These are phyloP conservation scores for Microcos paniculata DNA, from an alignment of 345 rosid species.

Conservation along the genomic window DNA sequence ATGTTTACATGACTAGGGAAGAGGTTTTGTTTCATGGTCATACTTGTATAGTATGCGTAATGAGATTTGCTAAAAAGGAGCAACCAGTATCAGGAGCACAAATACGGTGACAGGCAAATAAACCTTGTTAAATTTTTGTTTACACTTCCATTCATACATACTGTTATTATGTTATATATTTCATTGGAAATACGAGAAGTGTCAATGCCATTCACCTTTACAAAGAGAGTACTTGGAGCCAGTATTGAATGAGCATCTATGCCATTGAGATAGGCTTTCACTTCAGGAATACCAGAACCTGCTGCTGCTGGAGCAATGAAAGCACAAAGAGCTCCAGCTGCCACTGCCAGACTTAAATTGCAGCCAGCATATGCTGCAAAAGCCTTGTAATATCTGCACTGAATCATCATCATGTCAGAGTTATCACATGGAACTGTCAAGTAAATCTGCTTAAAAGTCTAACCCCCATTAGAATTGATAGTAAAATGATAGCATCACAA, in stretches of 20 bases:
- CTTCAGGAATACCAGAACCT: slow-evolving; percentile 56
- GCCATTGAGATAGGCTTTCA: slow-evolving; percentile 57
- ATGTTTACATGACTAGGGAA: neutral
- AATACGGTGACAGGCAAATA: neutral
- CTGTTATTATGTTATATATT: too few species aligned
- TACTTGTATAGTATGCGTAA: neutral
- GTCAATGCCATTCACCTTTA: slow-evolving; percentile 34
- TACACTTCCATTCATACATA: neutral
- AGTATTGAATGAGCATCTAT: slow-evolving; percentile 44
- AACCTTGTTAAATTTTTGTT: neutral
- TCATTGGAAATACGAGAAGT: neutral
- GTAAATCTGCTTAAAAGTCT: neutral
- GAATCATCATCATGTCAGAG: slow-evolving; percentile 12
- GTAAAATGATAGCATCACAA: neutral
- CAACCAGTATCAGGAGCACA: neutral
- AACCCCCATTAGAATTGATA: neutral
- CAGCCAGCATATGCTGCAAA: slow-evolving; percentile 33
- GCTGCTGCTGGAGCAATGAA: slow-evolving; percentile 49
- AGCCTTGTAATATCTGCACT: slow-evolving; percentile 42
- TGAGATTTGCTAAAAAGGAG: neutral
- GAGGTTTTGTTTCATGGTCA: neutral
- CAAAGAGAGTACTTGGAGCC: slow-evolving; percentile 47
- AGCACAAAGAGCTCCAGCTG: slow-evolving; percentile 43
- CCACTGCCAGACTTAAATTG: slow-evolving; percentile 34
- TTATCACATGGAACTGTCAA: neutral